phyloP scores from a whole-genome alignment of 1,139 yeast species.

The Scheffersomyces quercinus region DNA sequence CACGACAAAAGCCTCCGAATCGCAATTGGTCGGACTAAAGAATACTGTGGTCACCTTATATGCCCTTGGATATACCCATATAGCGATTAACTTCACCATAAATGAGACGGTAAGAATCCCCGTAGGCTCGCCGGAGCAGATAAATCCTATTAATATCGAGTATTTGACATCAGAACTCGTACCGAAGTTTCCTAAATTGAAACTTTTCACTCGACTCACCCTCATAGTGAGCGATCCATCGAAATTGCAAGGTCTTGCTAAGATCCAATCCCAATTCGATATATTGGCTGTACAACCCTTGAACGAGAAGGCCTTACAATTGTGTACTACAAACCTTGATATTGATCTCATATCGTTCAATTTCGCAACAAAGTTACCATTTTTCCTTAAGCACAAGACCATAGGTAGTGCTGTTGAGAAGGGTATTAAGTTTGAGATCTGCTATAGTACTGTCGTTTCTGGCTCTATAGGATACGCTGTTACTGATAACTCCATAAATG shows the following conservation, averaged over 20 bases:
- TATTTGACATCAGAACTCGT: slow-evolving; percentile 20
- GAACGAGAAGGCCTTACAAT: slow-evolving; percentile 75
- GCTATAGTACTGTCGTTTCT: slow-evolving; percentile 57
- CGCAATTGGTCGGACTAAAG: slow-evolving; percentile 46
- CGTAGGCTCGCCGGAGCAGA: slow-evolving; percentile 27
- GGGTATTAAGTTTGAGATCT: slow-evolving; percentile 81
- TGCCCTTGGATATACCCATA: slow-evolving; percentile 67
- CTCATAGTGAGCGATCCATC: slow-evolving; percentile 75
- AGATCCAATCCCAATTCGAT: slow-evolving; percentile 67
- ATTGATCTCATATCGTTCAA: slow-evolving; percentile 80
- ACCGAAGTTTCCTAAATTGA: slow-evolving; percentile 41
- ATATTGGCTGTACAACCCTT: slow-evolving; percentile 79
- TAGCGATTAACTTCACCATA: slow-evolving; percentile 70
- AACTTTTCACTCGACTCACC: slow-evolving; percentile 72
- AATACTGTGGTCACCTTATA: slow-evolving; percentile 57
- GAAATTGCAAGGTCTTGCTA: slow-evolving; percentile 69
- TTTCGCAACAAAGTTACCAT: slow-evolving; percentile 65
- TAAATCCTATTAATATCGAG: slow-evolving; percentile 40
- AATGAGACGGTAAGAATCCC: slow-evolving; percentile 63
- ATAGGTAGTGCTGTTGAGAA: slow-evolving; percentile 80
- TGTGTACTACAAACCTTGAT: slow-evolving; percentile 72
- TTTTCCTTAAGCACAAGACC: slow-evolving; percentile 78
- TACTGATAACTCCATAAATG: slow-evolving; percentile 18
- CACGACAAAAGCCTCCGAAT: slow-evolving; percentile 35
- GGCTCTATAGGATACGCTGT: slow-evolving; percentile 39